These are phyloP conservation scores for Microdochium bolleyi DNA, from an alignment of 2,329 filamentous ascomycete species.

Conservation along the genomic window DNA sequence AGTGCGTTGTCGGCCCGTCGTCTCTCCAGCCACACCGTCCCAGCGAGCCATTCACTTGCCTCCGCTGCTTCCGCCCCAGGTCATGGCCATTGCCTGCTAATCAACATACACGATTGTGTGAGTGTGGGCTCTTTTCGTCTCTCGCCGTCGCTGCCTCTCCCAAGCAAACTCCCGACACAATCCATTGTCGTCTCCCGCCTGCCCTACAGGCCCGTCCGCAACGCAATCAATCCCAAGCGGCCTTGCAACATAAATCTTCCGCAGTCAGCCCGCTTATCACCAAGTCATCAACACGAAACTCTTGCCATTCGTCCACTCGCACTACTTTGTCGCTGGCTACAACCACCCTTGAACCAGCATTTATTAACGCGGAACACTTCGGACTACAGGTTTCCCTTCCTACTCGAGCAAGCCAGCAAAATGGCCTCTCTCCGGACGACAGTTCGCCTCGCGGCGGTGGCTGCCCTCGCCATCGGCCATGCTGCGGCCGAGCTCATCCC, in stretches of 20 bases:
- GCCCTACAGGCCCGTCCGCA: neutral
- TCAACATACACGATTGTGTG: neutral
- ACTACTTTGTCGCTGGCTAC: too few species aligned
- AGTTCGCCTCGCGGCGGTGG: neutral
- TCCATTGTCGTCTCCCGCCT: too few species aligned
- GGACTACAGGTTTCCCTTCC: neutral
- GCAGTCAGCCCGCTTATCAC: neutral
- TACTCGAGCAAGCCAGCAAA: neutral
- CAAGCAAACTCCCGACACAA: too few species aligned
- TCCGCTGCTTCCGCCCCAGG: neutral
- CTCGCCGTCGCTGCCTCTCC: neutral
- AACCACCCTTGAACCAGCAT: neutral
- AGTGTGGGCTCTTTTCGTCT: neutral
- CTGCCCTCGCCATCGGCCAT: neutral
- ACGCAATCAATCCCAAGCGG: neutral
- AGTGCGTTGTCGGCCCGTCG: neutral
- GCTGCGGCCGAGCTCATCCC: constrained; percentile 14
- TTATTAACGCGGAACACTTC: neutral
- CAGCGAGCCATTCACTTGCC: neutral
- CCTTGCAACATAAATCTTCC: neutral
- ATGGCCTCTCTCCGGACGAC: neutral
- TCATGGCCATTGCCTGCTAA: neutral
- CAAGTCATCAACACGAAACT: neutral
- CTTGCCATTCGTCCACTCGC: neutral
- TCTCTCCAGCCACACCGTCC: neutral